These are phyloP conservation scores for Samsoniella hepiali DNA, from an alignment of 2,329 filamentous ascomycete species.

Conservation along the genomic window DNA sequence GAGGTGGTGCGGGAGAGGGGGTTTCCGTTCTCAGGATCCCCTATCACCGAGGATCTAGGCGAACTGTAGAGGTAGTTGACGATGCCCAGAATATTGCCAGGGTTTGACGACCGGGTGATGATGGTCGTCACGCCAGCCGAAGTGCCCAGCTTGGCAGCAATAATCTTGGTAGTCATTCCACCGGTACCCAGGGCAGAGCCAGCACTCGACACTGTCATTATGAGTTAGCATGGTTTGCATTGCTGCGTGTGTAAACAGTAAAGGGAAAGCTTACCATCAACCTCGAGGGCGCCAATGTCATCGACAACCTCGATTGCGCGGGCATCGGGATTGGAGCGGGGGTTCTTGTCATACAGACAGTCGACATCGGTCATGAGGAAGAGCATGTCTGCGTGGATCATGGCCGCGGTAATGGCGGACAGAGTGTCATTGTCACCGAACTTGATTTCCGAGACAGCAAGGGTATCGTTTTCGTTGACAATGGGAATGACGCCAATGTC, in stretches of 20 bases:
- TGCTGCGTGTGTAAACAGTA: neutral
- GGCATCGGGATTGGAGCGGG: slow-evolving; percentile 78
- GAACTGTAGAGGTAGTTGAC: slow-evolving; percentile 69
- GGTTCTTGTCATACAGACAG: slow-evolving; percentile 95
- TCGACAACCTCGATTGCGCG: slow-evolving; percentile 88
- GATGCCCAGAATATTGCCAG: slow-evolving; percentile 86
- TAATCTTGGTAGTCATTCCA: slow-evolving; percentile 97
- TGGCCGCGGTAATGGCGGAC: slow-evolving; percentile 92
- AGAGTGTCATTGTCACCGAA: slow-evolving; percentile 98
- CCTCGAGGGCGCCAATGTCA: slow-evolving; percentile 77
- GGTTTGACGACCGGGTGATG: slow-evolving; percentile 90
- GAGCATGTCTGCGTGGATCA: slow-evolving; percentile 94
- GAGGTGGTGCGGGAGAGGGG: slow-evolving; percentile 41
- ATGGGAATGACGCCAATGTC: slow-evolving; percentile 97
- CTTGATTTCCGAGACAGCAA: slow-evolving; percentile 97
- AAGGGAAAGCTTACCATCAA: slow-evolving; percentile 58
- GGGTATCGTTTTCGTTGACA: slow-evolving; percentile 97
- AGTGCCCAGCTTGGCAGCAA: slow-evolving; percentile 86
- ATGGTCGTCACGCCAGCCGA: slow-evolving; percentile 94
- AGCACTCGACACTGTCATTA: slow-evolving; percentile 68
- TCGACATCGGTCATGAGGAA: slow-evolving; percentile 99
- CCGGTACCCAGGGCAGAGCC: slow-evolving; percentile 89
- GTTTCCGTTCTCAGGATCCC: slow-evolving; percentile 32
- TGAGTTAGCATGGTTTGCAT: slow-evolving; percentile 21
- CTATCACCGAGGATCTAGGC: slow-evolving; percentile 20